Evolutionary conservation across 176 grass and related monocot genomes (phyloP).

Genomic region (Pontederia paniculata): DNA sequence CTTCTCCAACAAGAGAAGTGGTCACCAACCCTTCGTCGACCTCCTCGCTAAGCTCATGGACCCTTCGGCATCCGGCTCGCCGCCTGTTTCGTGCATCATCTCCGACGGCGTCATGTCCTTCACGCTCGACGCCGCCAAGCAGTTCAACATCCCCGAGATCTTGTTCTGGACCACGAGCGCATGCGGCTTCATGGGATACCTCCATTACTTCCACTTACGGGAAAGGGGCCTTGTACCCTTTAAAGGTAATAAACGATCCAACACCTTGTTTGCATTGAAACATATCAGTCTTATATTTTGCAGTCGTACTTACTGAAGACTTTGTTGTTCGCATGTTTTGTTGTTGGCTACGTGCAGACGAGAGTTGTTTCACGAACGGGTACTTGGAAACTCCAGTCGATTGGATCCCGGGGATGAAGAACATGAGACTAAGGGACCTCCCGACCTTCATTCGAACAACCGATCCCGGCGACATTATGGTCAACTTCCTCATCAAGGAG

Average conservation of each 20-base stretch:
- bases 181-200: not conserved
- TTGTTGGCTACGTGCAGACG: not conserved
- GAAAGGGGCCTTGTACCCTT: not conserved
- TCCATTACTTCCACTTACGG: not conserved
- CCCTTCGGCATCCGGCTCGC: not conserved
- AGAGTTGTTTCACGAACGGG: not conserved
- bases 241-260: not conserved
- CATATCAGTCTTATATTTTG: too few species aligned
- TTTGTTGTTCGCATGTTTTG: too few species aligned
- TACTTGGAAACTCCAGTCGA: not conserved
- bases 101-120: constrained; percentile 5
- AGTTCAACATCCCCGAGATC: constrained; percentile 1
- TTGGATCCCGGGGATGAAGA: constrained; percentile 8
- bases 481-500: not conserved
- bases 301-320: too few species aligned
- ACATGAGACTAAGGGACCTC: constrained; percentile 4
- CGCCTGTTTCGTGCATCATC: not conserved
- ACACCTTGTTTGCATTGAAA: too few species aligned
- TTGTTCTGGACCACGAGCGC: constrained; percentile 1
- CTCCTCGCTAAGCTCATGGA: constrained; percentile 1
- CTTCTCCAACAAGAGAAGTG: not conserved
- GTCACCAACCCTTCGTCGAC: not conserved
- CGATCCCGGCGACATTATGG: not conserved
- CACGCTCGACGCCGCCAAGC: not conserved
- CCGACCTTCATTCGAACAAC: constrained; percentile 1